phyloP scores from a whole-genome alignment of 192 early-diverging fungal genomes.

The Backusella liffmaniae region DNA sequence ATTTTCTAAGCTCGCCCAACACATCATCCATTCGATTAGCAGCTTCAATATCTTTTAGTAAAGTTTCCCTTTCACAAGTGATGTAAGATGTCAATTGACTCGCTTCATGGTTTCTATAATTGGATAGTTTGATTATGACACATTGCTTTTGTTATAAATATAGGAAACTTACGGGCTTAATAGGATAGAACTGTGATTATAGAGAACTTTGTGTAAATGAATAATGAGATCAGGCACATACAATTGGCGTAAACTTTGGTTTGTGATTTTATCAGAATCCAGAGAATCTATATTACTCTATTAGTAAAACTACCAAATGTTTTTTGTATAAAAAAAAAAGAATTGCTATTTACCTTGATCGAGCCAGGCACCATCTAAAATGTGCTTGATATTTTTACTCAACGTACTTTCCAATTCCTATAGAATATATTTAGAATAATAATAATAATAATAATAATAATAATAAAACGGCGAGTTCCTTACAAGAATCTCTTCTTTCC shows the following conservation, averaged over 20 bases:
- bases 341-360: background rate
- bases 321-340: background rate
- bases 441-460: no score
- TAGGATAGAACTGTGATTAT: background rate
- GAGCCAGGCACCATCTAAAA: background rate
- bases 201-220: background rate
- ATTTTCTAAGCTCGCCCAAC: background rate
- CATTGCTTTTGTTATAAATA: background rate
- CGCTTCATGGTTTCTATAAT: background rate
- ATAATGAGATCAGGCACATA: background rate
- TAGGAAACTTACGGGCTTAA: background rate
- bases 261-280: background rate
- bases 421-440: background rate
- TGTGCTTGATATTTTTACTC: background rate
- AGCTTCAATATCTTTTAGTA: background rate
- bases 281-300: background rate
- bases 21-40: background rate
- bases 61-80: background rate
- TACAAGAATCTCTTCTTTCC: background rate
- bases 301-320: no score
- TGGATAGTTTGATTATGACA: background rate
- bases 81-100: background rate
- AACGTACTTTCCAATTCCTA: background rate
- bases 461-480: background rate
- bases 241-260: background rate